Conservation (phyloP, 176 grass and related monocot species). For the Triticum timopheevii region DNA sequence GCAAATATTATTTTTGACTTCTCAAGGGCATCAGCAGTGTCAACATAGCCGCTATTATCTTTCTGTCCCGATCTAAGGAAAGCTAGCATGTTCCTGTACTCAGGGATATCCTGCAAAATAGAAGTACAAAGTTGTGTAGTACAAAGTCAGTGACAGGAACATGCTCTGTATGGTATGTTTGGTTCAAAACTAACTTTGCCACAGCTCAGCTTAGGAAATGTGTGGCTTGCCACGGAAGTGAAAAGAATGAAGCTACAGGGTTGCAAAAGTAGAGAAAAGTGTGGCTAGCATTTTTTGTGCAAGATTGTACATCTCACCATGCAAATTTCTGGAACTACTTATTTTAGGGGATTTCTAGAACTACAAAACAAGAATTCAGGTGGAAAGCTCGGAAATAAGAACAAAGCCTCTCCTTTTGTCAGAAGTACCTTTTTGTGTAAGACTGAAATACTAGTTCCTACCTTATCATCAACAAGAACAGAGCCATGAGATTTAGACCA, state of each 20-base stretch:
- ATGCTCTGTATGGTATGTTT: no score
- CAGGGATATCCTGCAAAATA: slow-evolving; percentile 69
- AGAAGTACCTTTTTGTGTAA: not conserved
- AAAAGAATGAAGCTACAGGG: not conserved
- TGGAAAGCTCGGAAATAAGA: not conserved
- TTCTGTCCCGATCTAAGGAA: slow-evolving; percentile 57
- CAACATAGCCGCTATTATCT: not conserved
- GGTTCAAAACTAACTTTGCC: not conserved
- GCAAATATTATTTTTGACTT: slow-evolving; percentile 51
- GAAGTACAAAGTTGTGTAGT: slow-evolving; percentile 48
- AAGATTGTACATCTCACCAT: not conserved
- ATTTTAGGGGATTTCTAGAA: not conserved
- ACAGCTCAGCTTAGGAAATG: not conserved
- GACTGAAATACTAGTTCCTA: slow-evolving; percentile 27
- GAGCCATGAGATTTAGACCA: slow-evolving; percentile 63
- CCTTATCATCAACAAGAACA: slow-evolving; percentile 76
- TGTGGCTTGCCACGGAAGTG: not conserved
- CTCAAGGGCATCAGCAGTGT: slow-evolving; percentile 43
- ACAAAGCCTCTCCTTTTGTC: not conserved
- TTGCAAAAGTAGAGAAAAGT: not conserved
- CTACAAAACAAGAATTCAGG: not conserved
- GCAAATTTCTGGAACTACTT: not conserved
- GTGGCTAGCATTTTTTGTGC: not conserved
- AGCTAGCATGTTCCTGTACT: slow-evolving; percentile 60
- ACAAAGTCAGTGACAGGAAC: no score